These are phyloP conservation scores for Onygena corvina DNA, from an alignment of 2,329 filamentous ascomycete genomes.

Conservation along the genomic window DNA sequence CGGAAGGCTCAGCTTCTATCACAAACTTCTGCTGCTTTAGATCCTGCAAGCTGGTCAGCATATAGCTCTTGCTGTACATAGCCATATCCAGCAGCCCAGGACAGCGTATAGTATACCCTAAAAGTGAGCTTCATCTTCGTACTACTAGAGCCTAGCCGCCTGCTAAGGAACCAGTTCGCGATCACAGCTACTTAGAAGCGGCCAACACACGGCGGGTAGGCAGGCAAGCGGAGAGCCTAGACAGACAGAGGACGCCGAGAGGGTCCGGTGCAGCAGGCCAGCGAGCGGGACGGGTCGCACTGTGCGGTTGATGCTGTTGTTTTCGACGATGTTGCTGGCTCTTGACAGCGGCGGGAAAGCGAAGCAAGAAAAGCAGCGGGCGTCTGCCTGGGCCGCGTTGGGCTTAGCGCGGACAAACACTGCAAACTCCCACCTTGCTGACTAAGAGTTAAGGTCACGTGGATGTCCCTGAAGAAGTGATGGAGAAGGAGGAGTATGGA, in stretches of 20 bases:
- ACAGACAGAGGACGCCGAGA: background rate
- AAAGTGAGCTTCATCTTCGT: slow-evolving; percentile 18
- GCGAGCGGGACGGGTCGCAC: background rate
- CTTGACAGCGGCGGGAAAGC: background rate
- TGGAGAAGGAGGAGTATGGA: too few species aligned
- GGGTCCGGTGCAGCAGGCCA: background rate
- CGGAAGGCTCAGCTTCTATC: slow-evolving; percentile 84
- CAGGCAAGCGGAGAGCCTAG: background rate
- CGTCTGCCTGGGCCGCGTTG: slow-evolving; percentile 1
- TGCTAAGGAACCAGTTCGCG: background rate
- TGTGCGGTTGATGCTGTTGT: slow-evolving; percentile 1
- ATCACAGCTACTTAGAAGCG: background rate
- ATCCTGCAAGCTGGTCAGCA: slow-evolving; percentile 48
- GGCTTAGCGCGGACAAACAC: slow-evolving; percentile 3
- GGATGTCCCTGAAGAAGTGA: too few species aligned
- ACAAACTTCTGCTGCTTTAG: slow-evolving; percentile 98
- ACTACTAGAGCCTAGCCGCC: background rate
- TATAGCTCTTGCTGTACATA: slow-evolving; percentile 2
- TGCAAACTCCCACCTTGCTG: background rate
- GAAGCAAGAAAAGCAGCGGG: background rate
- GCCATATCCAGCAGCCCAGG: background rate
- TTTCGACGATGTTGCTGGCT: background rate
- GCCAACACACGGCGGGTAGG: background rate
- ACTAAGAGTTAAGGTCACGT: background rate
- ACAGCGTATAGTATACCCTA: slow-evolving; percentile 12